Percentiles rank a stretch among this genome's conserved stretches.
phyloP scores from a whole-genome alignment of 352 stramenopile species.

The Phytophthora podocarpi region DNA sequence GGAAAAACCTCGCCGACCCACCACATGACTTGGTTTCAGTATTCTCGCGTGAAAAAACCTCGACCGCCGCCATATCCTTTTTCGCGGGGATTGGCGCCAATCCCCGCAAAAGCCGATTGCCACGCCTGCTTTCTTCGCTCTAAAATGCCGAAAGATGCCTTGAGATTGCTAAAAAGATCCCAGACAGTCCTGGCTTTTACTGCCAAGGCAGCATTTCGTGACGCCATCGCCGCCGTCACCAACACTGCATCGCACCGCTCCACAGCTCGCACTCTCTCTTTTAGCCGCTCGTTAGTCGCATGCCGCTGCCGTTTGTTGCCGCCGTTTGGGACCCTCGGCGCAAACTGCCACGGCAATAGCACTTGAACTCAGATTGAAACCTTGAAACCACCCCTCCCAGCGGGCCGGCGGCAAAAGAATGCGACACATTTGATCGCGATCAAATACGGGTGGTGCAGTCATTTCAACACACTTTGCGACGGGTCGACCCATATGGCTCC shows the following conservation, averaged over 20 bases:
- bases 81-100: conserved; percentile 14
- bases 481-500: conserved; percentile 8
- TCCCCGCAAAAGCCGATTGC: conserved; percentile 30
- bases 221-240: not conserved
- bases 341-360: conserved; percentile 20
- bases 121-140: conserved; percentile 16
- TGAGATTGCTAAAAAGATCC: conserved; percentile 40
- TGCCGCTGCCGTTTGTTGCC: conserved; percentile 20
- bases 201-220: not conserved
- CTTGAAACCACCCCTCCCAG: conserved; percentile 13
- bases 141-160: conserved; percentile 29
- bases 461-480: conserved; percentile 5
- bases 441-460: conserved; percentile 3
- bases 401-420: conserved; percentile 19
- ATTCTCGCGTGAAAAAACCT: conserved; percentile 35
- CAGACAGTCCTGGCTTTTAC: conserved; percentile 21
- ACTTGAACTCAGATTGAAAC: conserved; percentile 37
- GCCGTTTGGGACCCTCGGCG: conserved; percentile 7
- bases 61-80: conserved; percentile 15
- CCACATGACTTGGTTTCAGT: conserved; percentile 20
- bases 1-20: conserved; percentile 38
- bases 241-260: not conserved
- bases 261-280: not conserved
- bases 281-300: conserved; percentile 14
- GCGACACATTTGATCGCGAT: not conserved